A percentile compares a stretch with the other conserved stretches of the same genome.
Conservation (phyloP, 1,139 yeast species). For the Scheffersomyces lignicola region DNA sequence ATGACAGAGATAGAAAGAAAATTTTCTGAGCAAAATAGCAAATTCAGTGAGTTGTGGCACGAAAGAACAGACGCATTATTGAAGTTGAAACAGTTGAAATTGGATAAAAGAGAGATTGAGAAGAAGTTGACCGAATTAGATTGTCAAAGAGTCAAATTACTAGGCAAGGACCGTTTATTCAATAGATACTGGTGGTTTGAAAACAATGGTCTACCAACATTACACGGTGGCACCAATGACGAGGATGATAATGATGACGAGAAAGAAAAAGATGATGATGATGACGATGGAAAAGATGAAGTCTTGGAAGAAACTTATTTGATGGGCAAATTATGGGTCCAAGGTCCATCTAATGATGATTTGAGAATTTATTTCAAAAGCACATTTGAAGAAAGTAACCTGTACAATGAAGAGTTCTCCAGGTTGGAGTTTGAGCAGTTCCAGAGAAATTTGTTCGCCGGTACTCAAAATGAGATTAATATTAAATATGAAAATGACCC, state of each 20-base stretch:
- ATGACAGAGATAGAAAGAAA: constrained; percentile 51
- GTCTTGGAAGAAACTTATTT: constrained; percentile 60
- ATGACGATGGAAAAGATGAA: constrained; percentile 40
- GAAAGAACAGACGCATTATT: constrained; percentile 39
- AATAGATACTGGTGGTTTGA: constrained; percentile 98
- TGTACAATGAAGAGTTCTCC: constrained; percentile 7
- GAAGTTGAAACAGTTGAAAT: constrained; percentile 45
- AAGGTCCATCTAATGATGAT: constrained; percentile 82
- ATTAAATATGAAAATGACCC: constrained; percentile 2
- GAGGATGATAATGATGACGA: constrained; percentile 42
- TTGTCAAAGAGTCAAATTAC: constrained; percentile 69
- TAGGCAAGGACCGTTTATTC: constrained; percentile 82
- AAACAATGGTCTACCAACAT: constrained; percentile 72
- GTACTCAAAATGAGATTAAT: not conserved
- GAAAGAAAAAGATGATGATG: constrained; percentile 35
- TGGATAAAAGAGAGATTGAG: constrained; percentile 53
- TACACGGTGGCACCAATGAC: constrained; percentile 41
- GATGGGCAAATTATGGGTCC: constrained; percentile 91
- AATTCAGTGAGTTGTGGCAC: constrained; percentile 47
- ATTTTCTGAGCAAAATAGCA: constrained; percentile 45
- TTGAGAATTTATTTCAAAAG: constrained; percentile 25
- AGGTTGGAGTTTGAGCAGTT: constrained; percentile 5
- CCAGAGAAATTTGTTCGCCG: constrained; percentile 5
- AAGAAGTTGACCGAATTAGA: constrained; percentile 63
- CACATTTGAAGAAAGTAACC: constrained; percentile 7